Percentiles rank a stretch among this genome's conserved stretches.
These are phyloP conservation scores for Aspergillus bombycis DNA, from an alignment of 2,329 filamentous ascomycete species.

Conservation along the genomic window DNA sequence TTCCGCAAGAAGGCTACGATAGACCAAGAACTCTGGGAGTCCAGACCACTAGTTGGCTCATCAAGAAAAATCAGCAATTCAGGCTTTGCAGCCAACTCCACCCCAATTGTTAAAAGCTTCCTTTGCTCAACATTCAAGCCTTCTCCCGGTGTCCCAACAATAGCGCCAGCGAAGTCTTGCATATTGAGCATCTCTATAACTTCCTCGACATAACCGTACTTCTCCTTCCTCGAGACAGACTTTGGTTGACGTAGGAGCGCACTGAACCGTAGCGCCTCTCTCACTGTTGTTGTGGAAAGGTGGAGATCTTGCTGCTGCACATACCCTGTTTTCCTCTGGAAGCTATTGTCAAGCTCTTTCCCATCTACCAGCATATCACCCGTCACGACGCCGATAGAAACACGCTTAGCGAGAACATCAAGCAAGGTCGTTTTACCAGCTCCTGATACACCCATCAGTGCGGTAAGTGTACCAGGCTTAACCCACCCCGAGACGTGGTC, in stretches of 20 bases:
- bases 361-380: conserved; percentile 70
- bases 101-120: conserved; percentile 82
- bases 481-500: conserved; percentile 60
- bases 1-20: conserved; percentile 86
- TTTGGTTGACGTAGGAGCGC: conserved; percentile 81
- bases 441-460: conserved; percentile 64
- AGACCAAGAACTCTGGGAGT: conserved; percentile 87
- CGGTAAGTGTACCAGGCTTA: conserved; percentile 59
- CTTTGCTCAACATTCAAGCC: conserved; percentile 65
- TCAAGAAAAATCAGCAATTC: conserved; percentile 85
- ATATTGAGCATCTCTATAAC: conserved; percentile 82
- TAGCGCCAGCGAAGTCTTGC: conserved; percentile 82
- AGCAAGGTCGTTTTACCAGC: conserved; percentile 66
- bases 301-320: conserved; percentile 77
- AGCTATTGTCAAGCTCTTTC: conserved; percentile 57
- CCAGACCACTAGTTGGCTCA: conserved; percentile 88
- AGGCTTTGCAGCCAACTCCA: conserved; percentile 88
- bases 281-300: conserved; percentile 78
- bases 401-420: conserved; percentile 61
- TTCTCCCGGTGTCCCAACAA: conserved; percentile 84
- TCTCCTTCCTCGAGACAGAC: conserved; percentile 69
- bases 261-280: conserved; percentile 83
- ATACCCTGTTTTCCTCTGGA: conserved; percentile 68
- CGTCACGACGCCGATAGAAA: conserved; percentile 64
- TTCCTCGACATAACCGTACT: conserved; percentile 81